These are phyloP conservation scores for Aspergillus spinulosporus DNA, from an alignment of 2,329 filamentous ascomycete genomes.

Conservation along the genomic window DNA sequence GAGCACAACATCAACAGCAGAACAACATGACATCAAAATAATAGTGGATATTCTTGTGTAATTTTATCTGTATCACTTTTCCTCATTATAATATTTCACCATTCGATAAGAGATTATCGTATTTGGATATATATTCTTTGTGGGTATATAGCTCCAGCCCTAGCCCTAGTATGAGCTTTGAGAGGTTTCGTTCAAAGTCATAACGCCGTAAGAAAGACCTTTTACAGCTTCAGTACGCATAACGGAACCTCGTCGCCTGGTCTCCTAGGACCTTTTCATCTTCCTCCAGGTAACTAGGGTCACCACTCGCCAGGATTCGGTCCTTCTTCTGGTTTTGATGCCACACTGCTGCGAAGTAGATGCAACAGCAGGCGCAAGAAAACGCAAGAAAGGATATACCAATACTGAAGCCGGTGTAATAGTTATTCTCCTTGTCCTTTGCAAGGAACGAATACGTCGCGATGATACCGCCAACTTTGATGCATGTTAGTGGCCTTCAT, in stretches of 20 bases:
- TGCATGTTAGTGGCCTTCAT: conserved; percentile 12
- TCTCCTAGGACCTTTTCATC: conserved; percentile 43
- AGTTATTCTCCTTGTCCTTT: conserved; percentile 64
- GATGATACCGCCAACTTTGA: conserved; percentile 69
- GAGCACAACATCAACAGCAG: conserved; percentile 14
- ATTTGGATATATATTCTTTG: conserved; percentile 5
- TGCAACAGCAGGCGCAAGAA: conserved; percentile 55
- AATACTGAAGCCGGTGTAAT: conserved; percentile 73
- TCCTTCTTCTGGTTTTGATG: conserved; percentile 45
- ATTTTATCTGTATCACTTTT: neutral
- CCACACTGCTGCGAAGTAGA: conserved; percentile 40
- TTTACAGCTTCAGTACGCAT: conserved; percentile 32
- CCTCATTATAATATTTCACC: neutral
- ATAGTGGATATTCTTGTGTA: neutral
- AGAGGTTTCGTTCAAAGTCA: neutral
- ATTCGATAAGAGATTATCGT: neutral
- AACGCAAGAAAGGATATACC: conserved; percentile 72
- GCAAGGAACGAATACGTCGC: conserved; percentile 68
- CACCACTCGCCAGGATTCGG: conserved; percentile 27
- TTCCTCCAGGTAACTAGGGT: conserved; percentile 27
- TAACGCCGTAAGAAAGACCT: neutral
- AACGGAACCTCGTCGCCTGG: conserved; percentile 44
- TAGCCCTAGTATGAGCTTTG: conserved; percentile 15
- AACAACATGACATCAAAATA: conserved; percentile 12
- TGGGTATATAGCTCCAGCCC: conserved; percentile 14